phyloP scores from a whole-genome alignment of 495 filamentous ascomycete species.

The Endocarpon pusillum region DNA sequence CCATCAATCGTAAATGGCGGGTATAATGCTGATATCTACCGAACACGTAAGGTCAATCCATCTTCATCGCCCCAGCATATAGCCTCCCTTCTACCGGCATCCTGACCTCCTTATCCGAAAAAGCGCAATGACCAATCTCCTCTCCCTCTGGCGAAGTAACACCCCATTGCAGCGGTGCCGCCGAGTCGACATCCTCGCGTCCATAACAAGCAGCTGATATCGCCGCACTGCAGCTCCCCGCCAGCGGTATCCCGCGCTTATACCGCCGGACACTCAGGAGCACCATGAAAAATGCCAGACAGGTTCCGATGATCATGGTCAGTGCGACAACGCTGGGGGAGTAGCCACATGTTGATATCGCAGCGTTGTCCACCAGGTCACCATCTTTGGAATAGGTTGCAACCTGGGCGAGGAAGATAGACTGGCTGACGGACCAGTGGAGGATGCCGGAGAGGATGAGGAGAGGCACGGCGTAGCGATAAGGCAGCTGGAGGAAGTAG shows the following conservation, averaged over 20 bases:
- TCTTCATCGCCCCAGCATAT: neutral
- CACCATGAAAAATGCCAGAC: constrained; percentile 13
- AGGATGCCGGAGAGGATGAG: constrained; percentile 14
- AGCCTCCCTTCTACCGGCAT: constrained; percentile 5
- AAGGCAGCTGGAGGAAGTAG: constrained; percentile 31
- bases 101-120: constrained; percentile 5
- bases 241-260: constrained; percentile 20
- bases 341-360: constrained; percentile 16
- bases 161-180: constrained; percentile 21
- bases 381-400: constrained; percentile 4
- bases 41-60: too few relatives aligned
- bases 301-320: constrained; percentile 9
- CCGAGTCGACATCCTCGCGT: constrained; percentile 5
- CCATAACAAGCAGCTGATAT: constrained; percentile 29
- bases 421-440: constrained; percentile 27
- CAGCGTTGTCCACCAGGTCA: neutral
- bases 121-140: neutral
- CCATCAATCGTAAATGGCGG: too few relatives aligned
- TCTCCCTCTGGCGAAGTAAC: constrained; percentile 4
- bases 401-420: constrained; percentile 20
- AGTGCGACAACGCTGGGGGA: constrained; percentile 16
- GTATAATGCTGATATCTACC: too few relatives aligned
- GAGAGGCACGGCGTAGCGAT: constrained; percentile 23
- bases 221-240: constrained; percentile 21
- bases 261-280: constrained; percentile 10